Evolutionary conservation across 768 basidiomycete species (phyloP), one percentile per base, ranked within the genome.

Genomic region (Boletus pseudo-olivaceus): DNA sequence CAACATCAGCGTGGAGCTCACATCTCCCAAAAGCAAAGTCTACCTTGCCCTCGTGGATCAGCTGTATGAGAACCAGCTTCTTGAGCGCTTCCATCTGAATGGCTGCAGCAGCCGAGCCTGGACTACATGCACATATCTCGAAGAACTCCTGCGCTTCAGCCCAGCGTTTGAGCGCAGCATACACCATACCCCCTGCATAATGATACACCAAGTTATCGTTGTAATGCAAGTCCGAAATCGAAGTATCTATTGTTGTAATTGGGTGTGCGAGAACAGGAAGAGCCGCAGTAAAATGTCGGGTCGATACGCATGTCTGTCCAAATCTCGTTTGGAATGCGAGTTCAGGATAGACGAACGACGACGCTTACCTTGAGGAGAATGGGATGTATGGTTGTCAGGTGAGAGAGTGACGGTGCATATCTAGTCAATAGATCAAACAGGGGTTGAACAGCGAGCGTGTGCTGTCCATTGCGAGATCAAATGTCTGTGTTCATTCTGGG

Each of bases 71-170:
- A 20, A 80, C 72, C 44, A 93, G 73, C 71, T 94, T 93, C 78
- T 95, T 95, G 62, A 87, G 73, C 0, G 93, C 93, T 64, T 94
- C 93, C 62, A 93, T 69, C 67, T 96, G 93, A 4, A 94, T 74
- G 8, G 87, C 82, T 4, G 83, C 78, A 0, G 83, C 81, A 38
- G 70, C 77, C 10, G 67, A 73, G 26, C 79, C 86, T 5, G 82
- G 87, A 20, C 80, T 78, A 33, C 80, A 82, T 23, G 85, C 84
- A 54, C 86, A 87, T 27, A 88, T 87, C 71, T 96, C 93, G 47
- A 94, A 86, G 57, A 81, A 84, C 51, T 90, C 87, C 53, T 84
- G 82, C 0, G 93, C 89, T 9, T 84, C 78, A 2, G 73, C 61
- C 83, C 86, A 93, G 17, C 75, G 75, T 61, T 84, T 83, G 40